Evolutionary conservation across 805 yeast genomes (phyloP).

Genomic region (Candida taoyuanica): DNA sequence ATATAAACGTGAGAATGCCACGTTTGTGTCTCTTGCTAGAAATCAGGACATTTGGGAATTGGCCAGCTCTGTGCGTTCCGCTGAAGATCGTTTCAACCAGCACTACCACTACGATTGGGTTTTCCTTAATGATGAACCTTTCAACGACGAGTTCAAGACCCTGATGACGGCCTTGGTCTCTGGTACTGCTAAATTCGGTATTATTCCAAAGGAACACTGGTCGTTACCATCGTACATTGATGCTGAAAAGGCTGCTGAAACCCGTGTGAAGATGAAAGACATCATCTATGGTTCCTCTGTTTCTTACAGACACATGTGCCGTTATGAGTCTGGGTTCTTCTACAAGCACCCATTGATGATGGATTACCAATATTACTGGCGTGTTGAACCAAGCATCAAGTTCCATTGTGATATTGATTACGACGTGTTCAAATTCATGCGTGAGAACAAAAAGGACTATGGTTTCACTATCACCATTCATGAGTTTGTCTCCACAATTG

Average conservation of each 20-base stretch:
- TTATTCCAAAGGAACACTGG: constrained; percentile 85
- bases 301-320: constrained; percentile 86
- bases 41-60: constrained; percentile 64
- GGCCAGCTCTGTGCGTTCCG: constrained; percentile 60
- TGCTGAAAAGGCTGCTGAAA: constrained; percentile 54
- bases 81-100: constrained; percentile 86
- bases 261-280: constrained; percentile 47
- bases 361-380: constrained; percentile 90
- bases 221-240: constrained; percentile 82
- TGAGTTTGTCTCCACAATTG: constrained; percentile 68
- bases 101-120: constrained; percentile 91
- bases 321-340: constrained; percentile 88
- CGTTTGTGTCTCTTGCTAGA: constrained; percentile 78
- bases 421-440: constrained; percentile 79
- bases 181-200: constrained; percentile 75
- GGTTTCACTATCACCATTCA: constrained; percentile 77
- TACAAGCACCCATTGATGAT: constrained; percentile 69
- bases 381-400: constrained; percentile 85
- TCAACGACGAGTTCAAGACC: constrained; percentile 73
- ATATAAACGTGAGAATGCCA: constrained; percentile 64
- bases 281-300: constrained; percentile 63
- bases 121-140: constrained; percentile 83
- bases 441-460: constrained; percentile 67
- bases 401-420: constrained; percentile 79
- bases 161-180: constrained; percentile 64